A percentile compares a stretch with the other conserved stretches of the same genome.
phyloP scores from a whole-genome alignment of 2,329 filamentous ascomycete genomes.

The Penicillium sp. region DNA sequence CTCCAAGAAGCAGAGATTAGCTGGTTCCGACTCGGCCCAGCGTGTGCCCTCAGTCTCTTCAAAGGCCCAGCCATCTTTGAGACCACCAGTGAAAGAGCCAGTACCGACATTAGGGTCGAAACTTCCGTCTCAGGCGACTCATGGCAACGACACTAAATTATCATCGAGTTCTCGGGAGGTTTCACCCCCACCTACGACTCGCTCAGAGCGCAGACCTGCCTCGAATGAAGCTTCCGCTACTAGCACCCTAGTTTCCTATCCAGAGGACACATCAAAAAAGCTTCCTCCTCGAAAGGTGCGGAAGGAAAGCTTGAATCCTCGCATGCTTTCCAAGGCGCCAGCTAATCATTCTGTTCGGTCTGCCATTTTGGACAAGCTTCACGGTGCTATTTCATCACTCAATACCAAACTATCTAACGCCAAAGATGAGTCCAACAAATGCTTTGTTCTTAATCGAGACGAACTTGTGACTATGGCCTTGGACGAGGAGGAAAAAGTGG shows the following conservation, averaged over 20 bases:
- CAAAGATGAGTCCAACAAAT: constrained; percentile 35
- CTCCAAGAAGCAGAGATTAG: constrained; percentile 36
- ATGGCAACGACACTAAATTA: constrained; percentile 19
- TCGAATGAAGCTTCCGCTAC: background rate
- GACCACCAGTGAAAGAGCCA: background rate
- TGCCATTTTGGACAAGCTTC: constrained; percentile 49
- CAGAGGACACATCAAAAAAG: background rate
- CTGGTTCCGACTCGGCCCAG: background rate
- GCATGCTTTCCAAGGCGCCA: constrained; percentile 49
- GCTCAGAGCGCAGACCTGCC: background rate
- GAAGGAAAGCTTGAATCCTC: constrained; percentile 50
- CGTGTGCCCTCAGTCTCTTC: background rate
- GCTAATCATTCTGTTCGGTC: constrained; percentile 46
- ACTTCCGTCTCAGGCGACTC: constrained; percentile 17
- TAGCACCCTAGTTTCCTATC: background rate
- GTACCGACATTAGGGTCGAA: constrained; percentile 10
- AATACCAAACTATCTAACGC: constrained; percentile 44
- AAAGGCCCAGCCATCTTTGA: background rate
- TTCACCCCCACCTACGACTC: constrained; percentile 34
- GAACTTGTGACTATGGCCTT: constrained; percentile 52
- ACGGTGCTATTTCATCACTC: constrained; percentile 46
- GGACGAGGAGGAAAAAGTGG: constrained; percentile 76
- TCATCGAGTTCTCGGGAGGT: constrained; percentile 29
- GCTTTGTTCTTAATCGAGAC: constrained; percentile 44
- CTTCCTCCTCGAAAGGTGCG: constrained; percentile 37